Percentiles rank a stretch among this genome's conserved stretches.
phyloP scores from a whole-genome alignment of 2,329 filamentous ascomycete genomes.

The Elsinoe fawcettii region DNA sequence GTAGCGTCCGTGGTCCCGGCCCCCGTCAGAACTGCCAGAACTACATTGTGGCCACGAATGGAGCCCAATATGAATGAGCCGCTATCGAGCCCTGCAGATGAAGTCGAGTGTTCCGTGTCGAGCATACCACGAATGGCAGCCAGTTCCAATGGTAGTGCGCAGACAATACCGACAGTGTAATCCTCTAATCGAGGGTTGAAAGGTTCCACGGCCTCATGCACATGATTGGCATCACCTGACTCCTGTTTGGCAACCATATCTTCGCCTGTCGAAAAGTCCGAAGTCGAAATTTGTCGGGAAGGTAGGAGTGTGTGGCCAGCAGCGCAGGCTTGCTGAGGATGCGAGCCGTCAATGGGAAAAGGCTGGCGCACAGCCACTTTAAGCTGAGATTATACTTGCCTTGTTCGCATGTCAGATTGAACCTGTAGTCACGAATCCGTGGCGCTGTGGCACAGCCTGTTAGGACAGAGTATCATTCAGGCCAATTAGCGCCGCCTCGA shows the following conservation, averaged over 20 bases:
- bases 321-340: neutral
- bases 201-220: neutral
- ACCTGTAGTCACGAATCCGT: too few relatives aligned
- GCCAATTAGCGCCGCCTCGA: too few relatives aligned
- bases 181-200: slow-evolving; percentile 12
- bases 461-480: too few relatives aligned
- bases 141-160: slow-evolving; percentile 20
- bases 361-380: neutral
- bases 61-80: slow-evolving; percentile 18
- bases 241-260: neutral
- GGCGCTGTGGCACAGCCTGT: too few relatives aligned
- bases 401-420: neutral
- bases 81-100: slow-evolving; percentile 6
- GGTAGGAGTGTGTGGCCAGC: too few relatives aligned
- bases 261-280: neutral
- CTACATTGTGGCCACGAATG: slow-evolving; percentile 17
- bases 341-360: neutral
- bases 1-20: slow-evolving; percentile 15
- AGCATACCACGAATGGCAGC: slow-evolving; percentile 20
- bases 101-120: slow-evolving; percentile 18
- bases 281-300: too few relatives aligned
- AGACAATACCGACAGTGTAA: slow-evolving; percentile 21
- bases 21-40: neutral
- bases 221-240: neutral
- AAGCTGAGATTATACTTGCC: neutral